These are phyloP conservation scores for Trichoderma arundinaceum DNA, from an alignment of 2,329 filamentous ascomycete species.

Conservation along the genomic window DNA sequence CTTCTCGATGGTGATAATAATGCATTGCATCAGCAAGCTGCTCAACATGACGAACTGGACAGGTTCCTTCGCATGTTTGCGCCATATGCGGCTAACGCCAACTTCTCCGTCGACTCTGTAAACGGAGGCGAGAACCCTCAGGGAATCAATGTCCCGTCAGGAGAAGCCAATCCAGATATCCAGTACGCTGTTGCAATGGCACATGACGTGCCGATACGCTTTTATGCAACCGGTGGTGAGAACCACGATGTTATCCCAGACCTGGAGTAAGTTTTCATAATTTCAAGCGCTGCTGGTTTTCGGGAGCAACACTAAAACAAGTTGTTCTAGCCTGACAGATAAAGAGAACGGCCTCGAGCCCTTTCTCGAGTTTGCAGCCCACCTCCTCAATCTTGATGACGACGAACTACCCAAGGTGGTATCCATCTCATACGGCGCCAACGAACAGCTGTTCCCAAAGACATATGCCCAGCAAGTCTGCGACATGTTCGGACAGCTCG, in stretches of 20 bases:
- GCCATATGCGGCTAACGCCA: constrained; percentile 55
- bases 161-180: constrained; percentile 48
- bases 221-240: constrained; percentile 43
- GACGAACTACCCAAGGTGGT: constrained; percentile 66
- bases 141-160: constrained; percentile 40
- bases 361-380: constrained; percentile 67
- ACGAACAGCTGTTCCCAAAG: constrained; percentile 67
- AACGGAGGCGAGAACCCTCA: constrained; percentile 62
- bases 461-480: constrained; percentile 60
- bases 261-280: constrained; percentile 42
- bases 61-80: constrained; percentile 61
- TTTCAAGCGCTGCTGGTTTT: too few relatives aligned
- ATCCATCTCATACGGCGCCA: constrained; percentile 72
- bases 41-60: constrained; percentile 59
- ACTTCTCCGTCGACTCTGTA: constrained; percentile 63
- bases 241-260: constrained; percentile 43
- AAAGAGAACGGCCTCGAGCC: constrained; percentile 59
- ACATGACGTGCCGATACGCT: constrained; percentile 45
- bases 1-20: background rate
- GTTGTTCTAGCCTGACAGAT: constrained; percentile 4
- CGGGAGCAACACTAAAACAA: background rate
- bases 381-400: constrained; percentile 61
- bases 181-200: constrained; percentile 46
- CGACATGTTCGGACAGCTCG: constrained; percentile 67
- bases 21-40: constrained; percentile 49